A percentile compares a stretch with the other conserved stretches of the same genome.
Evolutionary conservation across 345 rosid genomes (phyloP).

Genomic region (Ceriops decandra): DNA sequence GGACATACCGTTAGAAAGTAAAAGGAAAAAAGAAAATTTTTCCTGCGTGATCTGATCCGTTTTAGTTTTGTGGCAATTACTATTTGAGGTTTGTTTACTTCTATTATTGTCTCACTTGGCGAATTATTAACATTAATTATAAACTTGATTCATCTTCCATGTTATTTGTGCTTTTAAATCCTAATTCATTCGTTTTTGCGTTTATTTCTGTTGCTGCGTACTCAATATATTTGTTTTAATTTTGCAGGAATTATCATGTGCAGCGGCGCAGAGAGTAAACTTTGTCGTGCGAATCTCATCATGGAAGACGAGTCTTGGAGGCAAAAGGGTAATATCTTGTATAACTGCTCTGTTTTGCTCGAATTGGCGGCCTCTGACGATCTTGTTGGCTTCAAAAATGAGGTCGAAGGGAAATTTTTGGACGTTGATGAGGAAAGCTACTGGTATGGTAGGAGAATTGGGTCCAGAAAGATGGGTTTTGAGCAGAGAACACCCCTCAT

Average conservation of each 20-base stretch:
- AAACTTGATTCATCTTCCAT: neutral
- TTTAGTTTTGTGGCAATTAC: neutral
- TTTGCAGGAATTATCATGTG: conserved; percentile 60
- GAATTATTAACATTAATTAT: neutral
- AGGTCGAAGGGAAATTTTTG: conserved; percentile 46
- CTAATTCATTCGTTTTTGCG: neutral
- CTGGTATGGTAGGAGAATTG: conserved; percentile 78
- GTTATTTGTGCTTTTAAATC: neutral
- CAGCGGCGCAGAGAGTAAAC: conserved; percentile 39
- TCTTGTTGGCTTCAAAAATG: conserved; percentile 47
- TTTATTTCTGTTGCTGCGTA: too few species aligned
- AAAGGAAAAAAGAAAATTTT: neutral
- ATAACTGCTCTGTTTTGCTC: conserved; percentile 51
- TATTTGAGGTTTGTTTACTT: neutral
- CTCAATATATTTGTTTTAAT: conserved; percentile 7
- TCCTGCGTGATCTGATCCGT: neutral
- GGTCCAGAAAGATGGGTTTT: conserved; percentile 79
- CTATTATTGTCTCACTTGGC: neutral
- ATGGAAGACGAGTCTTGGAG: conserved; percentile 45
- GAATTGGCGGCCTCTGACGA: conserved; percentile 73
- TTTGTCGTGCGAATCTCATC: conserved; percentile 30
- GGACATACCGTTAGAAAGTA: too few species aligned
- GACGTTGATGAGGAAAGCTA: conserved; percentile 48
- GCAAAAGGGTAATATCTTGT: conserved; percentile 25
- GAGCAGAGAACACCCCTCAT: conserved; percentile 79